A percentile compares a stretch with the other conserved stretches of the same genome.
These are phyloP conservation scores for Biscogniauxia mediterranea DNA, from an alignment of 2,329 filamentous ascomycete species.

Conservation along the genomic window DNA sequence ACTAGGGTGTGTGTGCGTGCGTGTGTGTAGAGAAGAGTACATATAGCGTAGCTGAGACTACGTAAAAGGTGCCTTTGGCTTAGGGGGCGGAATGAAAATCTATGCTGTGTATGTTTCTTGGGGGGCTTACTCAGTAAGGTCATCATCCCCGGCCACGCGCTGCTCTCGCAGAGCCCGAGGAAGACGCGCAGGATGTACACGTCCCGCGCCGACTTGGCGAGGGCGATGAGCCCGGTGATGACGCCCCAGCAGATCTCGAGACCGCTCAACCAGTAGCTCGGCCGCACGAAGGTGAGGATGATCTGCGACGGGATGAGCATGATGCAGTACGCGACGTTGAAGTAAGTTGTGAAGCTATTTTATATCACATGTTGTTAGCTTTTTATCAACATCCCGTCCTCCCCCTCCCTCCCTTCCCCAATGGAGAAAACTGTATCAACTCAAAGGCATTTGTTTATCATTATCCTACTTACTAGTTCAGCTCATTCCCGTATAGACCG, in stretches of 20 bases:
- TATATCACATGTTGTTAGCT: not conserved
- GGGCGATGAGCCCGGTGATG: constrained; percentile 33
- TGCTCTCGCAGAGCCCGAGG: constrained; percentile 38
- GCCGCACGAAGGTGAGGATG: constrained; percentile 37
- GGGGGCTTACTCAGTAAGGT: constrained; percentile 37
- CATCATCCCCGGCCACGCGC: constrained; percentile 44
- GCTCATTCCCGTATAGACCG: constrained; percentile 30
- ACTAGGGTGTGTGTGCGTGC: too few relatives aligned
- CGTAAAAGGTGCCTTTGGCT: too few relatives aligned
- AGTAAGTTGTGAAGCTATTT: constrained; percentile 34
- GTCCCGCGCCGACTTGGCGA: constrained; percentile 33
- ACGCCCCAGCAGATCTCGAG: constrained; percentile 36
- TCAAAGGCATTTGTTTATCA: too few relatives aligned
- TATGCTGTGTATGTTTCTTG: too few relatives aligned
- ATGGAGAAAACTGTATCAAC: too few relatives aligned
- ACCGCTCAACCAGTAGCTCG: constrained; percentile 35
- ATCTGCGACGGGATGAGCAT: constrained; percentile 37
- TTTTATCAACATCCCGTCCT: too few relatives aligned
- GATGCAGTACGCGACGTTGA: constrained; percentile 36
- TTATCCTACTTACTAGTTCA: constrained; percentile 22
- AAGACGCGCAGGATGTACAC: constrained; percentile 41
- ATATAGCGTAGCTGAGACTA: too few relatives aligned
- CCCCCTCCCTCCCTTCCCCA: too few relatives aligned
- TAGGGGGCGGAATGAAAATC: not conserved
- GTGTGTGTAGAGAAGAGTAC: too few relatives aligned